These are phyloP conservation scores for Bipolaris victoriae DNA, from an alignment of 2,329 filamentous ascomycete genomes.

Conservation along the genomic window DNA sequence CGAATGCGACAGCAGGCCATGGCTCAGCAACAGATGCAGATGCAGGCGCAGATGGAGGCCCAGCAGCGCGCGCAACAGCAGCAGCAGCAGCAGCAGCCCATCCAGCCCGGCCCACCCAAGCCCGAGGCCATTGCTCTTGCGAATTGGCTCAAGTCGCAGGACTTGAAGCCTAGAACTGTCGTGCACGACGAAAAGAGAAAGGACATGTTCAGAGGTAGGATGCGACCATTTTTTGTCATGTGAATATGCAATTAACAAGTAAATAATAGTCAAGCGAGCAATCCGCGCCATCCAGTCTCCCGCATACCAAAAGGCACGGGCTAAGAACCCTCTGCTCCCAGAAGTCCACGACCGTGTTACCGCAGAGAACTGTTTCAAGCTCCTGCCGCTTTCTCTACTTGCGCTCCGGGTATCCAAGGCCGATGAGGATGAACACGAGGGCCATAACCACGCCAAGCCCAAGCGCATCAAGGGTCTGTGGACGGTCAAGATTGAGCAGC, in stretches of 20 bases:
- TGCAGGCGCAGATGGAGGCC: constrained; percentile 50
- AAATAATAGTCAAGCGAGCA: constrained; percentile 81
- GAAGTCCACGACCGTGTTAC: constrained; percentile 85
- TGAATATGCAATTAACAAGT: too few species aligned
- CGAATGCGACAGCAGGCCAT: constrained; percentile 60
- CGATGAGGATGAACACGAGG: constrained; percentile 76
- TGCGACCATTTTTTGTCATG: background rate
- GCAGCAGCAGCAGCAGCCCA: constrained; percentile 64
- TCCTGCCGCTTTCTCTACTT: constrained; percentile 91
- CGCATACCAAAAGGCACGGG: constrained; percentile 84
- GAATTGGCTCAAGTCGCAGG: constrained; percentile 81
- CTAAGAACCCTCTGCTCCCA: constrained; percentile 88
- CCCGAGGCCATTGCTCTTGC: constrained; percentile 88
- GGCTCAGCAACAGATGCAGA: constrained; percentile 48
- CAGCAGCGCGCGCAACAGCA: constrained; percentile 37
- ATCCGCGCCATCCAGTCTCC: constrained; percentile 88
- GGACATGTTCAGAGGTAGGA: constrained; percentile 91
- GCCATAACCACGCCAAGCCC: constrained; percentile 59
- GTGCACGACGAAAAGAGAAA: constrained; percentile 96
- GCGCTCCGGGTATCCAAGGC: constrained; percentile 87
- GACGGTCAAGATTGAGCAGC: constrained; percentile 94
- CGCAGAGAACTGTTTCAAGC: constrained; percentile 92
- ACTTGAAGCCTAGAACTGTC: constrained; percentile 86
- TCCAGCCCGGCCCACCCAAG: constrained; percentile 80
- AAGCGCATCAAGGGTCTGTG: constrained; percentile 96